phyloP scores from a whole-genome alignment of 768 basidiomycete genomes.

The Termitomyces sp. region DNA sequence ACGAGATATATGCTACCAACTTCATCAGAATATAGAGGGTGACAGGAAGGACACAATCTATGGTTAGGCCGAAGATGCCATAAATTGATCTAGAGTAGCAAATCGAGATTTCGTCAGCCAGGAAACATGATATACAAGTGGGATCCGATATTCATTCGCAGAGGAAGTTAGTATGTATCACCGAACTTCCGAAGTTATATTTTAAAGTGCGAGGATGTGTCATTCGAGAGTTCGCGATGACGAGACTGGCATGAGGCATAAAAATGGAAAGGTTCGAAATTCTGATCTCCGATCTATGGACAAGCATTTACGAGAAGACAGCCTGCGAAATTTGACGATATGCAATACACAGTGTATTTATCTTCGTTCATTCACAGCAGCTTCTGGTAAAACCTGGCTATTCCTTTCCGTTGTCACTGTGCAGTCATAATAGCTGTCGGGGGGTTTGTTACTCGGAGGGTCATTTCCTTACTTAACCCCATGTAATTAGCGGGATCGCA shows the following conservation, averaged over 20 bases:
- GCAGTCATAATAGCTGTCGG: background rate
- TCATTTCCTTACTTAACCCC: conserved; percentile 30
- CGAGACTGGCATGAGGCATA: background rate
- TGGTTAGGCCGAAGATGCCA: background rate
- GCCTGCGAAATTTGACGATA: background rate
- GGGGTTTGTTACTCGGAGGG: conserved; percentile 16
- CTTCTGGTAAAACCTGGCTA: too few relatives aligned
- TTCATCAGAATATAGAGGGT: background rate
- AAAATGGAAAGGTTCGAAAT: background rate
- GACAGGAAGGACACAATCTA: background rate
- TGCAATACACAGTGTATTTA: too few relatives aligned
- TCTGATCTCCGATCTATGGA: background rate
- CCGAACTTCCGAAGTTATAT: background rate
- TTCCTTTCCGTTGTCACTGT: too few relatives aligned
- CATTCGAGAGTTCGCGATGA: background rate
- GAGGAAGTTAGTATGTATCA: background rate
- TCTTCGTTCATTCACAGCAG: too few relatives aligned
- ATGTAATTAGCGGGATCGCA: conserved; percentile 36
- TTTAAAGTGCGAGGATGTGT: background rate
- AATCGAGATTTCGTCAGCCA: background rate
- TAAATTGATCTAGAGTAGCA: background rate
- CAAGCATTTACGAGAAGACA: background rate
- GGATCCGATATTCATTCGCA: background rate
- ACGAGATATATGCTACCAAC: background rate
- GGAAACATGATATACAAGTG: background rate